A percentile compares a stretch with the other conserved stretches of the same genome.
Evolutionary conservation across 1,284 basidiomycete species (phyloP).

Genomic region (Sparassis latifolia): DNA sequence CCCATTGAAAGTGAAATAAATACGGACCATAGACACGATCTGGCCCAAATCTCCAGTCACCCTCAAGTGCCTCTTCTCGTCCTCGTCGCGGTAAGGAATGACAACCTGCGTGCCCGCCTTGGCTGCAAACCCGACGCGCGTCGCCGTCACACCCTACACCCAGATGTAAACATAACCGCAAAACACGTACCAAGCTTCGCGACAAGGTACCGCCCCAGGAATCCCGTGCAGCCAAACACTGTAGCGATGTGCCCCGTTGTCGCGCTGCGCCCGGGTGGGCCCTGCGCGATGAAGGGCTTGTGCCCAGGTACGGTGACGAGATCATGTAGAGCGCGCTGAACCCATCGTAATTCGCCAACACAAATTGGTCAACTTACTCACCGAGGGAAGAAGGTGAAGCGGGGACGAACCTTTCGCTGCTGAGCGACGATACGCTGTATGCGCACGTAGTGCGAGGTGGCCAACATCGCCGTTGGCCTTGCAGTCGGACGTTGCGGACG

Average conservation of each 20-base stretch:
- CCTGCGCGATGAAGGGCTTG: constrained; percentile 68
- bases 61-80: constrained; percentile 87
- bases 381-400: too few relatives aligned
- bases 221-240: constrained; percentile 96
- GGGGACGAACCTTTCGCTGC: constrained; percentile 14
- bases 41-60: constrained; percentile 96
- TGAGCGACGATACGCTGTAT: constrained; percentile 37
- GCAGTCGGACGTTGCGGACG: constrained; percentile 13
- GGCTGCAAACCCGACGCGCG: constrained; percentile 36
- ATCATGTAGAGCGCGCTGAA: constrained; percentile 68
- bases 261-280: constrained; percentile 82
- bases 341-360: neutral
- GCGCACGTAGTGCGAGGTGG: constrained; percentile 34
- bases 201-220: constrained; percentile 92
- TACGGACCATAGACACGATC: constrained; percentile 85
- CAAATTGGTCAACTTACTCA: neutral
- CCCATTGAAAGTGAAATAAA: neutral
- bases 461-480: constrained; percentile 17
- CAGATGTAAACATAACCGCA: neutral
- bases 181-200: constrained; percentile 73
- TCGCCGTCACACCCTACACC: neutral
- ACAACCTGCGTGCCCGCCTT: constrained; percentile 93
- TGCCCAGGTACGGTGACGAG: constrained; percentile 51
- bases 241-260: constrained; percentile 89
- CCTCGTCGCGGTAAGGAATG: constrained; percentile 94